These are phyloP conservation scores for Cryphonectria naterciae DNA, from an alignment of 2,329 filamentous ascomycete genomes.

Conservation along the genomic window DNA sequence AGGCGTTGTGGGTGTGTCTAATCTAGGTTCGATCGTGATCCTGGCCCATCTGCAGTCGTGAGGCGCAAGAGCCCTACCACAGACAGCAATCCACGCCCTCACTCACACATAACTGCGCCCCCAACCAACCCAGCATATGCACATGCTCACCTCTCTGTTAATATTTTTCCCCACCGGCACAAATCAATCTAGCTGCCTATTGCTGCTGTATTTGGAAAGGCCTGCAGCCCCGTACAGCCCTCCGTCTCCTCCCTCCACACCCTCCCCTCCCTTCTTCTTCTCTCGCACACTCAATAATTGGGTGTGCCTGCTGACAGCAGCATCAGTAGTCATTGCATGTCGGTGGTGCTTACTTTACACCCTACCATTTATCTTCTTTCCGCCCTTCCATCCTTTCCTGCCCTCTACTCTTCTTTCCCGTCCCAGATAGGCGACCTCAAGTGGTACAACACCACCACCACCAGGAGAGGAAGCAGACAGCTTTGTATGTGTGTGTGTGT, in stretches of 20 bases:
- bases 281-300: not conserved
- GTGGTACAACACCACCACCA: not conserved
- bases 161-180: not conserved
- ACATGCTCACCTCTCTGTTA: not conserved
- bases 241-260: not conserved
- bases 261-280: not conserved
- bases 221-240: not conserved
- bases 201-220: constrained; percentile 20
- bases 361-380: not conserved
- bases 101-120: constrained; percentile 19
- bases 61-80: constrained; percentile 17
- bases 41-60: constrained; percentile 17
- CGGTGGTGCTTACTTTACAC: not conserved
- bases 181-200: constrained; percentile 12
- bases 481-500: too few species aligned
- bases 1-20: not conserved
- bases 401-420: not conserved
- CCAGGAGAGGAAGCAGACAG: not conserved
- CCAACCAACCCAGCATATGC: constrained; percentile 14
- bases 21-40: constrained; percentile 12
- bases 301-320: constrained; percentile 8
- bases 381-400: not conserved
- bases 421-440: not conserved
- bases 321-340: not conserved
- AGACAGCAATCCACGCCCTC: not conserved